phyloP scores from a whole-genome alignment of 2,329 filamentous ascomycete genomes.

The Moelleriella libera region DNA sequence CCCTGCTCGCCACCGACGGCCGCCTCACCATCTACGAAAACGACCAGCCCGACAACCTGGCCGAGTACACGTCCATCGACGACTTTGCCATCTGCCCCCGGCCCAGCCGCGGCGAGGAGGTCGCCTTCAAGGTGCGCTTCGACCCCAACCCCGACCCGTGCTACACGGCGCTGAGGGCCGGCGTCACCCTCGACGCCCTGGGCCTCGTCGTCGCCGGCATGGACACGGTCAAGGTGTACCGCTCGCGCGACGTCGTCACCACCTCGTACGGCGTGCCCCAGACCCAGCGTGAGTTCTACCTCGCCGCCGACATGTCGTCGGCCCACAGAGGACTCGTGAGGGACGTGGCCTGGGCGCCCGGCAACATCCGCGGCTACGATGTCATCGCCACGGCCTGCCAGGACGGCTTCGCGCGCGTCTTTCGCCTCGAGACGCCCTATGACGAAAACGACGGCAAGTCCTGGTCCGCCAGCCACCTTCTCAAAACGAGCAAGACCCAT shows the following conservation, averaged over 20 bases:
- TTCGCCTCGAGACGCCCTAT: conserved; percentile 55
- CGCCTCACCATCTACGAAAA: conserved; percentile 72
- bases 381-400: conserved; percentile 84
- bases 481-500: conserved; percentile 10
- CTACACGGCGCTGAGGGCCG: conserved; percentile 63
- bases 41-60: conserved; percentile 66
- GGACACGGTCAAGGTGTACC: conserved; percentile 69
- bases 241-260: conserved; percentile 49
- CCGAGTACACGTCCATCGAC: conserved; percentile 62
- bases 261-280: conserved; percentile 34
- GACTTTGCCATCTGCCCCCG: conserved; percentile 59
- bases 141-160: conserved; percentile 77
- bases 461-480: conserved; percentile 33
- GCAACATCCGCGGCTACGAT: conserved; percentile 81
- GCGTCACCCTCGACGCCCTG: conserved; percentile 66
- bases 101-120: conserved; percentile 70
- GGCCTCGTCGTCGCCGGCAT: conserved; percentile 77
- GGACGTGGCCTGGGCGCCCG: conserved; percentile 85
- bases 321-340: conserved; percentile 67
- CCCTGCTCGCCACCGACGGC: conserved; percentile 72
- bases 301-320: conserved; percentile 55
- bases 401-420: conserved; percentile 82
- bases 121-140: conserved; percentile 73
- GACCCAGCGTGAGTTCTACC: conserved; percentile 68
- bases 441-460: conserved; percentile 30